Evolutionary conservation across 169 alveolate genomes (phyloP).

Genomic region (Plasmodium yoelii): DNA sequence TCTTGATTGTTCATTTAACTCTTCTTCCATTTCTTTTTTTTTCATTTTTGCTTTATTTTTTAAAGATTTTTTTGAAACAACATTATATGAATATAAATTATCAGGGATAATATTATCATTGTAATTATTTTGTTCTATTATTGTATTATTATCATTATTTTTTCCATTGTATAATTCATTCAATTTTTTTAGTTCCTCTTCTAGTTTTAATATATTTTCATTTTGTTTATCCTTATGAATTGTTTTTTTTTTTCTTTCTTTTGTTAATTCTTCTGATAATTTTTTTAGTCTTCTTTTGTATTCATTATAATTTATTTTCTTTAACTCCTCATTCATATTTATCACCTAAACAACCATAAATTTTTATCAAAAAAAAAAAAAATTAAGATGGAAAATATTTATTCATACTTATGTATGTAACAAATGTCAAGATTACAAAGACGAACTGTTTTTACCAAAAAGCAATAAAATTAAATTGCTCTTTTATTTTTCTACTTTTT

Average conservation of each 20-base stretch:
- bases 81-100: constrained; percentile 29
- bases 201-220: constrained; percentile 35
- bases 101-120: neutral
- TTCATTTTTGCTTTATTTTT: constrained; percentile 49
- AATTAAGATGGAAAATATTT: neutral
- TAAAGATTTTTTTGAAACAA: constrained; percentile 32
- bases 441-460: too few species aligned
- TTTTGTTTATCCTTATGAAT: constrained; percentile 36
- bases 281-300: constrained; percentile 54
- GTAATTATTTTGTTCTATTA: neutral
- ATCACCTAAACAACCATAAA: neutral
- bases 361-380: neutral
- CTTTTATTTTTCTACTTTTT: too few species aligned
- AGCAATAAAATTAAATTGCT: too few species aligned
- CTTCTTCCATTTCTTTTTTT: constrained; percentile 37
- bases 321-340: constrained; percentile 17
- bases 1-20: constrained; percentile 31
- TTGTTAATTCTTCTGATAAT: constrained; percentile 64
- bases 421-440: too few species aligned
- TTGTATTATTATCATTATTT: neutral
- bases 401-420: too few species aligned
- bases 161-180: constrained; percentile 38
- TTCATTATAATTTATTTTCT: constrained; percentile 42
- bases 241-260: constrained; percentile 61
- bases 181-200: constrained; percentile 45